Conservation (phyloP, 164 flowering plant species). For the Berberis thunbergii region DNA sequence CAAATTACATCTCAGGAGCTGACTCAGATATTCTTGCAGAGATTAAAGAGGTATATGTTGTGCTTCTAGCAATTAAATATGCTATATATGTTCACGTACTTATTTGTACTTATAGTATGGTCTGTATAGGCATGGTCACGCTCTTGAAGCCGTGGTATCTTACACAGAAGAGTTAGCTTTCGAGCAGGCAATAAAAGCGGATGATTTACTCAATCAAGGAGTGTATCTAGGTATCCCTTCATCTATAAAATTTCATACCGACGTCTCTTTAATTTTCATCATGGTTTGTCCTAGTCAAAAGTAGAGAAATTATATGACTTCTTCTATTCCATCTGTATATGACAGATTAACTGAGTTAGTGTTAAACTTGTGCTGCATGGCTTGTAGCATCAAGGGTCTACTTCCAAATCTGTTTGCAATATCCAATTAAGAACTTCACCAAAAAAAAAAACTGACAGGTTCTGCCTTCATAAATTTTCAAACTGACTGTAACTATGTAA, state of each 20-base stretch:
- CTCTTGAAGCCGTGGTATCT: conserved; percentile 68
- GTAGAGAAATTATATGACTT: too few species aligned
- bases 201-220: conserved; percentile 59
- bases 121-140: conserved; percentile 42
- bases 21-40: conserved; percentile 46
- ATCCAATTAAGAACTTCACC: too few species aligned
- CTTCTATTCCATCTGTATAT: too few species aligned
- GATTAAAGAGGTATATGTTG: conserved; percentile 55
- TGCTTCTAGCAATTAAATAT: not conserved
- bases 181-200: conserved; percentile 75
- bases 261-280: too few species aligned
- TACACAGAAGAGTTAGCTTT: conserved; percentile 80
- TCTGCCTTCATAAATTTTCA: too few species aligned
- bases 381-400: too few species aligned
- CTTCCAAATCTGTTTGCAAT: too few species aligned
- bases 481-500: too few species aligned
- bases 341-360: too few species aligned
- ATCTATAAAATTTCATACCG: not conserved
- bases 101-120: not conserved
- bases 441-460: too few species aligned
- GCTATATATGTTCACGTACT: not conserved
- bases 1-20: conserved; percentile 76
- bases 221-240: conserved; percentile 51
- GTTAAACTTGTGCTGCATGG: too few species aligned
- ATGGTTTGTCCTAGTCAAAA: too few species aligned